These are phyloP conservation scores for Leishmania gerbilli DNA, from an alignment of 208 protist species.

Conservation along the genomic window DNA sequence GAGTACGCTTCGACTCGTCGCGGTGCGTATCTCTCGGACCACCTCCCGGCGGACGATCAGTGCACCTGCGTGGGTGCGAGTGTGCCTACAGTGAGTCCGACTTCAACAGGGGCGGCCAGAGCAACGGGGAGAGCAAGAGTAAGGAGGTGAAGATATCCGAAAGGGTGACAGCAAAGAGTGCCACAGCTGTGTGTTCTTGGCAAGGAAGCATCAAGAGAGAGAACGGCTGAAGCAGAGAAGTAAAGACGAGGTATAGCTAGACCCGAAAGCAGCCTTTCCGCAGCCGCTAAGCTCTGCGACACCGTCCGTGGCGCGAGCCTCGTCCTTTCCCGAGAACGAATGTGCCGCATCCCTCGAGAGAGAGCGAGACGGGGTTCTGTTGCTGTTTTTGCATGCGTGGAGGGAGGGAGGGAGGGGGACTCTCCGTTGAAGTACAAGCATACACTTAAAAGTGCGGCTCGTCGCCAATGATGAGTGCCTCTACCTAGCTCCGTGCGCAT, in stretches of 20 bases:
- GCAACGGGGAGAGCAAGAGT: not conserved
- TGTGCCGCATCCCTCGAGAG: not conserved
- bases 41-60: not conserved
- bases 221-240: not conserved
- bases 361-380: not conserved
- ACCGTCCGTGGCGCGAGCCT: not conserved
- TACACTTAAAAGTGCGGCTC: not conserved
- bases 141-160: not conserved
- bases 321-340: not conserved
- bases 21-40: not conserved
- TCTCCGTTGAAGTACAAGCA: not conserved
- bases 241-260: not conserved
- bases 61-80: not conserved
- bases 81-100: not conserved
- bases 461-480: not conserved
- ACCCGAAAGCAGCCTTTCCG: not conserved
- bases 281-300: not conserved
- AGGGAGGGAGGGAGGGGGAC: not conserved
- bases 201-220: not conserved
- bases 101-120: not conserved
- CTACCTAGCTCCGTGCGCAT: not conserved
- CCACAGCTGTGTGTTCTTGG: not conserved
- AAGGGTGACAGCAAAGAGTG: not conserved
- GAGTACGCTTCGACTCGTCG: not conserved
- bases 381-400: no score